Base-by-base conservation (phyloP, 2,329 filamentous ascomycete species). In the Venturia pyrina region DNA sequence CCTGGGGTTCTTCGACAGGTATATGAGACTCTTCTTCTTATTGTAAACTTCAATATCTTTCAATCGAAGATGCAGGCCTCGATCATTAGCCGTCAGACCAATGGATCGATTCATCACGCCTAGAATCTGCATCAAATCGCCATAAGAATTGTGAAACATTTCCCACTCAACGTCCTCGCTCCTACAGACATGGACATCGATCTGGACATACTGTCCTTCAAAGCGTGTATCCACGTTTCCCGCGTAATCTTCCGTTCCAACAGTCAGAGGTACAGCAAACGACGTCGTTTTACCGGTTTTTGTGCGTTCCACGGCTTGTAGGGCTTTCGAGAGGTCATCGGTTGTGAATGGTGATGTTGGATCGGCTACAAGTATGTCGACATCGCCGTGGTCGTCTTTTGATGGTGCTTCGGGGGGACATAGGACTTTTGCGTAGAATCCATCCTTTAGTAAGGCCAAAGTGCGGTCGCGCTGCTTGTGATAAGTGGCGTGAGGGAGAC, bases 81-180 rank as follows among this genome's bases (percentile, higher is more conserved):
- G 74, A 63, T 90, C 84, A 69, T 86, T 87, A 32, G 85, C 77
- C 0, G 85, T 89, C 8, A 95, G 81, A 1, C 89, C 89, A 44
- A 85, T 82, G 0, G 82, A 82, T 0, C 87, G 82, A 68, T 90
- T 84, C 10, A 81, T 83, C 21, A 82, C 79, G 5, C 89, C 88
- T 0, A 93, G 72, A 10, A 87, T 80, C 67, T 85, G 88, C 81
- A 87, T 87, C 1, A 86, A 71, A 70, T 93, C 90, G n/a, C 89
- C 88, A 70, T 93, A 90, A 0, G 85, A 83, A 48, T 88, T 81
- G 69, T 85, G 85, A 76, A 92, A 91, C 3, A 85, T 75, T 46
- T 81, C 79, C 89, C 89, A 93, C 40, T 78, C 68, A 83, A 80
- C 64, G 75, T 60, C 34, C 15, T 64, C 65, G 4, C 68, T 68